Conservation (phyloP, 805 yeast genomes). For the Yarrowia sp. region DNA sequence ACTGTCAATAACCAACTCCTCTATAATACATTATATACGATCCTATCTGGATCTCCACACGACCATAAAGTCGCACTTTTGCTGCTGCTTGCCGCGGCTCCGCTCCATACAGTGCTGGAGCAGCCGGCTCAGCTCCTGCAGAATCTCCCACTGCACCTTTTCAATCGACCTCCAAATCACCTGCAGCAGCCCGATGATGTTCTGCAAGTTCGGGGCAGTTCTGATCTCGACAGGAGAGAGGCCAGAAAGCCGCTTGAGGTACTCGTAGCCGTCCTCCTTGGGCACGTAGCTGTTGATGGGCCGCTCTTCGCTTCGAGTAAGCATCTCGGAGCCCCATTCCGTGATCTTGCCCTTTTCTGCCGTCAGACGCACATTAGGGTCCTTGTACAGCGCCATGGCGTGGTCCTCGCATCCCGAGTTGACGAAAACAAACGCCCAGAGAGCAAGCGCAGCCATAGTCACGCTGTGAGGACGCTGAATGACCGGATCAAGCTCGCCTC, state of each 20-base stretch:
- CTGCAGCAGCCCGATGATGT: slow-evolving; percentile 54
- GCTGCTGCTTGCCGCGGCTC: slow-evolving; percentile 30
- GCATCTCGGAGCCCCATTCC: slow-evolving; percentile 23
- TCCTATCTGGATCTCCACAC: slow-evolving; percentile 17
- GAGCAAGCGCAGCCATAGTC: slow-evolving; percentile 14
- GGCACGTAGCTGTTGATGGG: slow-evolving; percentile 8
- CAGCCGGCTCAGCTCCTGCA: slow-evolving; percentile 32
- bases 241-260: slow-evolving; percentile 46
- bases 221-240: slow-evolving; percentile 37
- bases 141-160: slow-evolving; percentile 36
- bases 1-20: background rate
- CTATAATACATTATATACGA: slow-evolving; percentile 1
- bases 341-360: background rate
- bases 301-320: slow-evolving; percentile 29
- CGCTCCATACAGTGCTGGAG: slow-evolving; percentile 32
- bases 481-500: slow-evolving; percentile 5
- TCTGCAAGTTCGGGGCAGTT: slow-evolving; percentile 45
- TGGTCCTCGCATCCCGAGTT: slow-evolving; percentile 7
- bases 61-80: slow-evolving; percentile 33
- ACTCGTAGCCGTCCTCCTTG: slow-evolving; percentile 50
- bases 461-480: slow-evolving; percentile 10
- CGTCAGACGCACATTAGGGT: background rate
- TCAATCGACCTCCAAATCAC: slow-evolving; percentile 34
- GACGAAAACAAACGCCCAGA: slow-evolving; percentile 17
- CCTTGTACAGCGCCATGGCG: background rate